Percentiles rank a stretch among this genome's conserved stretches.
Evolutionary conservation across 2,329 filamentous ascomycete genomes (phyloP).

Genomic region (Zymoseptoria pseudotritici): DNA sequence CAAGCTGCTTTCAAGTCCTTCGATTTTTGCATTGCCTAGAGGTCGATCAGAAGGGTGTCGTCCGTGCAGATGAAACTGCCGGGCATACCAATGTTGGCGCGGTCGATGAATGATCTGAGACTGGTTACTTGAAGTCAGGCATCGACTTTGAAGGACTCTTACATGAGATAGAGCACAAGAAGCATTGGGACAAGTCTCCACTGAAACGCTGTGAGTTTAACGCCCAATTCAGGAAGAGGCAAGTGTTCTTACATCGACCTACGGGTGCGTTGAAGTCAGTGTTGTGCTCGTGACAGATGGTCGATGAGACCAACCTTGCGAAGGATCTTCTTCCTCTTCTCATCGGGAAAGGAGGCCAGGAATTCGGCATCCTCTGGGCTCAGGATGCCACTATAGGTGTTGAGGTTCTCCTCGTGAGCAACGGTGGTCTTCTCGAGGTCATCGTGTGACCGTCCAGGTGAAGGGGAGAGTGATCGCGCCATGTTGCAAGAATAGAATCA

Average conservation of each 20-base stretch:
- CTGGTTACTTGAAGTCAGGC: not conserved
- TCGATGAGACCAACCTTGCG: not conserved
- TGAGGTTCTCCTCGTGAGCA: not conserved
- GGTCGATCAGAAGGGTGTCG: not conserved
- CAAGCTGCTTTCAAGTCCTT: slow-evolving; percentile 36
- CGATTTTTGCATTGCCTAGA: slow-evolving; percentile 22
- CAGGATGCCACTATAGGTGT: not conserved
- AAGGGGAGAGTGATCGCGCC: not conserved
- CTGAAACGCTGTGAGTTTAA: not conserved
- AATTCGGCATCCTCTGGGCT: slow-evolving; percentile 23
- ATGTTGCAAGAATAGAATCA: not conserved
- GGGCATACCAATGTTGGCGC: slow-evolving; percentile 16
- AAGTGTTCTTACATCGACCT: slow-evolving; percentile 32
- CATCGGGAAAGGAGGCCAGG: slow-evolving; percentile 19
- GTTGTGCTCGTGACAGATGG: not conserved
- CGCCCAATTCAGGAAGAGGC: not conserved
- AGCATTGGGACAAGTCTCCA: slow-evolving; percentile 32
- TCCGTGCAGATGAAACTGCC: slow-evolving; percentile 2
- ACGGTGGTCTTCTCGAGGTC: slow-evolving; percentile 1
- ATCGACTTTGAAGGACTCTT: not conserved
- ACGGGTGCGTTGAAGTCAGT: not conserved
- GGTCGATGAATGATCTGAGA: slow-evolving; percentile 22
- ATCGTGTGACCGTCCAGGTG: not conserved
- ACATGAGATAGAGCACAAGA: slow-evolving; percentile 30
- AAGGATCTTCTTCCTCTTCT: slow-evolving; percentile 28